A percentile compares a stretch with the other conserved stretches of the same genome.
These are phyloP conservation scores for Coriolopsis trogii DNA, from an alignment of 1,284 basidiomycete genomes.

Conservation along the genomic window DNA sequence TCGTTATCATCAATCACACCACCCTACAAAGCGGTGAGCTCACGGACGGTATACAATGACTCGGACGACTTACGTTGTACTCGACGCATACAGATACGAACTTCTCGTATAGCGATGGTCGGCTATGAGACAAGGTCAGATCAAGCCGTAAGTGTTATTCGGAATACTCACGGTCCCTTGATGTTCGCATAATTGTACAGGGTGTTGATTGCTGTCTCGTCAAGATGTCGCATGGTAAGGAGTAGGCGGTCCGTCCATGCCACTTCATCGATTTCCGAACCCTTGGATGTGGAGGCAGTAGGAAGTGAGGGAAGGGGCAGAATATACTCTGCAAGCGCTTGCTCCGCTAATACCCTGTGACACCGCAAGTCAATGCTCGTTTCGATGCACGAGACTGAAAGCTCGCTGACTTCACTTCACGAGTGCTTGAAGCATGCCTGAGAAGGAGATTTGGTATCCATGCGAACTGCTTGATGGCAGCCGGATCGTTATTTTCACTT, in stretches of 20 bases:
- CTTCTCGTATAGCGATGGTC: slow-evolving; percentile 63
- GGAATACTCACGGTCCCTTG: slow-evolving; percentile 52
- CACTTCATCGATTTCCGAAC: slow-evolving; percentile 69
- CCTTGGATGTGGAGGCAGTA: slow-evolving; percentile 50
- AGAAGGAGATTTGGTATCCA: slow-evolving; percentile 92
- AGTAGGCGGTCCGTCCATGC: slow-evolving; percentile 88
- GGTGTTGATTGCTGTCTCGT: slow-evolving; percentile 57
- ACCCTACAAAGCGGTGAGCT: slow-evolving; percentile 51
- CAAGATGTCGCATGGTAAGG: slow-evolving; percentile 73
- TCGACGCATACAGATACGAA: slow-evolving; percentile 74
- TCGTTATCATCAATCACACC: slow-evolving; percentile 85
- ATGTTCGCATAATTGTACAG: slow-evolving; percentile 68
- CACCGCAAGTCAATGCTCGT: neutral
- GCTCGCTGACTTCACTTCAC: slow-evolving; percentile 68
- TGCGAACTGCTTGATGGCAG: slow-evolving; percentile 80
- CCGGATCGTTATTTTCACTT: slow-evolving; percentile 80
- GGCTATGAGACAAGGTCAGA: slow-evolving; percentile 40
- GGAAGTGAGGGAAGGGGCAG: slow-evolving; percentile 73
- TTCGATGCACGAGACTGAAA: slow-evolving; percentile 18
- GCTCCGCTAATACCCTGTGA: slow-evolving; percentile 60
- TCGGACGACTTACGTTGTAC: slow-evolving; percentile 68
- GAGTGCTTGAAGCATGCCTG: slow-evolving; percentile 43
- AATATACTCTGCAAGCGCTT: slow-evolving; percentile 74
- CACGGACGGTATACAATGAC: neutral
- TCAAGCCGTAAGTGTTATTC: neutral